A percentile compares a stretch with the other conserved stretches of the same genome.
These are phyloP conservation scores for Pulicaria dysenterica DNA, from an alignment of 129 eudicot species.

Conservation along the genomic window DNA sequence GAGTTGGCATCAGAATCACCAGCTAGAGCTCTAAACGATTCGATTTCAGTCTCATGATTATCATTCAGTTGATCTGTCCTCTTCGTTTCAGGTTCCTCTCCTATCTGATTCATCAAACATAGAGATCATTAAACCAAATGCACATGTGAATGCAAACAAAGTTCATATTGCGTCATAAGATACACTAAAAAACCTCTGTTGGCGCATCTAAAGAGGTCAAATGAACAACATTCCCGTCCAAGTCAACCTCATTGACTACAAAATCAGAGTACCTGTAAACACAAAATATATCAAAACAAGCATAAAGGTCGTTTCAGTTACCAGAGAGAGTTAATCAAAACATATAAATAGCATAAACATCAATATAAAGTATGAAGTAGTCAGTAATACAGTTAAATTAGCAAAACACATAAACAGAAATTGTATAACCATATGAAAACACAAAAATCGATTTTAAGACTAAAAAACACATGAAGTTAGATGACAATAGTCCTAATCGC, in stretches of 20 bases:
- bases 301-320: background rate
- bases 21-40: conserved; percentile 71
- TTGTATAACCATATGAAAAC: background rate
- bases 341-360: background rate
- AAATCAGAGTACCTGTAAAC: conserved; percentile 84
- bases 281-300: conserved; percentile 5
- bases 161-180: background rate
- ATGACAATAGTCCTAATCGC: background rate
- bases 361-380: background rate
- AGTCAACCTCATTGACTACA: conserved; percentile 91
- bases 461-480: background rate
- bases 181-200: conserved; percentile 51
- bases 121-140: conserved; percentile 5
- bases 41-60: conserved; percentile 60
- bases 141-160: conserved; percentile 3
- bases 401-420: conserved; percentile 6
- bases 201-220: conserved; percentile 77
- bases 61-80: conserved; percentile 48
- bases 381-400: conserved; percentile 6
- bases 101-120: conserved; percentile 42
- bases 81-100: conserved; percentile 59
- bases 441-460: background rate
- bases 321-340: background rate
- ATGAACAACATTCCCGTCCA: conserved; percentile 84
- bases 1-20: conserved; percentile 79